Evolutionary conservation across 345 rosid species (phyloP).

Genomic region (Trapa incisa): DNA sequence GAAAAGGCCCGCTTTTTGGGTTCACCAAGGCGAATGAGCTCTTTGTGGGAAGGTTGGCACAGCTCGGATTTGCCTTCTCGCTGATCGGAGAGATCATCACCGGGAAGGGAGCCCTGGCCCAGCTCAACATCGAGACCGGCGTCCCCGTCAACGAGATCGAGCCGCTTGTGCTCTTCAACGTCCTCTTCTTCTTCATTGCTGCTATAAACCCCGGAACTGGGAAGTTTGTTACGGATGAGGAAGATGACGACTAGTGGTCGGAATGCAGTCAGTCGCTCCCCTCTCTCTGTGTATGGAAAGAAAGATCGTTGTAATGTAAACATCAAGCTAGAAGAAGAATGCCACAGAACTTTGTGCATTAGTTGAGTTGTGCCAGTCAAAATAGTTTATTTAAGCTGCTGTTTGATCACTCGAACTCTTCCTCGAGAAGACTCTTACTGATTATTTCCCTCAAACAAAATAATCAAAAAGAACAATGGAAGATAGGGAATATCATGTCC

Average conservation of each 20-base stretch:
- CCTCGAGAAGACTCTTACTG: too few species aligned
- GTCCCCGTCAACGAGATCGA: conserved; percentile 78
- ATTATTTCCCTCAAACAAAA: too few species aligned
- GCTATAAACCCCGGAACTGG: conserved; percentile 95
- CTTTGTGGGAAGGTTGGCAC: conserved; percentile 93
- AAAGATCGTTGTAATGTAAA: not conserved
- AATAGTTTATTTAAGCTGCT: too few species aligned
- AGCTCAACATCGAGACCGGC: conserved; percentile 92
- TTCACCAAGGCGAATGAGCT: conserved; percentile 90
- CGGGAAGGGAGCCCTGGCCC: conserved; percentile 93
- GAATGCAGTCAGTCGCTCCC: too few species aligned
- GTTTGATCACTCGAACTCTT: too few species aligned
- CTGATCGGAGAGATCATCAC: conserved; percentile 90
- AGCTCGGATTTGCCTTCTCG: conserved; percentile 88
- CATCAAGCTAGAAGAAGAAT: not conserved
- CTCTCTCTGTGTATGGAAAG: not conserved
- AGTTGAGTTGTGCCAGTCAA: too few species aligned
- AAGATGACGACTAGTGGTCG: conserved; percentile 22
- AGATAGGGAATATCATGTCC: too few species aligned
- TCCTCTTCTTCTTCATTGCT: conserved; percentile 79
- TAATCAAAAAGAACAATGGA: too few species aligned
- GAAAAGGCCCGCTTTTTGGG: conserved; percentile 83
- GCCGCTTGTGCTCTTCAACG: conserved; percentile 83
- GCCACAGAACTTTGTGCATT: not conserved
- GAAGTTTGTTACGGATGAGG: conserved; percentile 75